Evolutionary conservation across 208 protist genomes (phyloP).

Genomic region (Tritrichomonas musculus): DNA sequence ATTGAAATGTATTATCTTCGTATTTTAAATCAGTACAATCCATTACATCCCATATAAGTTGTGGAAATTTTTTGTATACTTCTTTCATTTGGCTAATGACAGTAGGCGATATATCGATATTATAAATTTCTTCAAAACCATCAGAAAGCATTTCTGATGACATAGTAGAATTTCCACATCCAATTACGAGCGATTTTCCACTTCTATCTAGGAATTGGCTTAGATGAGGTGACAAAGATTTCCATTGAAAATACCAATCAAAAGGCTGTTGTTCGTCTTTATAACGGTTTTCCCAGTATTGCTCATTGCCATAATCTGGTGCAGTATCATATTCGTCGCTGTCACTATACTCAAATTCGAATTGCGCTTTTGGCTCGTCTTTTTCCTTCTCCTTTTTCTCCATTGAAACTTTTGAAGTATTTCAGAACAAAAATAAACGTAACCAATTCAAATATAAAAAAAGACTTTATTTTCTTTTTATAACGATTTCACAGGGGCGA

Average conservation of each 20-base stretch:
- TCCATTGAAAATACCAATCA: conserved; percentile 30
- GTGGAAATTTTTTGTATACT: background rate
- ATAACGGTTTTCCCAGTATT: background rate
- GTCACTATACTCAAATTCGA: background rate
- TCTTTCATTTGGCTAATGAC: background rate
- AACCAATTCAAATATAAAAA: too few relatives aligned
- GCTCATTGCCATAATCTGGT: background rate
- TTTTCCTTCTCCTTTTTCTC: too few relatives aligned
- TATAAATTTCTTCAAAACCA: background rate
- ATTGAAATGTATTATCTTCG: background rate
- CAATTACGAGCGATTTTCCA: background rate
- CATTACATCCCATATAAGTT: background rate
- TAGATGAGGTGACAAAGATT: background rate
- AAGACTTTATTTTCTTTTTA: too few relatives aligned
- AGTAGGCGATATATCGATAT: background rate
- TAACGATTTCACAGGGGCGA: too few relatives aligned
- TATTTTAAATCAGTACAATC: background rate
- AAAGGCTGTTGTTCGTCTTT: background rate
- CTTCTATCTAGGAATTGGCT: background rate
- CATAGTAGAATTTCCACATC: conserved; percentile 4
- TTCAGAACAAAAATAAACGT: too few relatives aligned
- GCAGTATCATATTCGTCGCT: background rate
- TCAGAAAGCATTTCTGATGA: background rate
- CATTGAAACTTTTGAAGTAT: too few relatives aligned
- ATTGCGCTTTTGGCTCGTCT: background rate